A percentile compares a stretch with the other conserved stretches of the same genome.
phyloP scores from a whole-genome alignment of 257 asterid species.

The Solanum medicagineum region DNA sequence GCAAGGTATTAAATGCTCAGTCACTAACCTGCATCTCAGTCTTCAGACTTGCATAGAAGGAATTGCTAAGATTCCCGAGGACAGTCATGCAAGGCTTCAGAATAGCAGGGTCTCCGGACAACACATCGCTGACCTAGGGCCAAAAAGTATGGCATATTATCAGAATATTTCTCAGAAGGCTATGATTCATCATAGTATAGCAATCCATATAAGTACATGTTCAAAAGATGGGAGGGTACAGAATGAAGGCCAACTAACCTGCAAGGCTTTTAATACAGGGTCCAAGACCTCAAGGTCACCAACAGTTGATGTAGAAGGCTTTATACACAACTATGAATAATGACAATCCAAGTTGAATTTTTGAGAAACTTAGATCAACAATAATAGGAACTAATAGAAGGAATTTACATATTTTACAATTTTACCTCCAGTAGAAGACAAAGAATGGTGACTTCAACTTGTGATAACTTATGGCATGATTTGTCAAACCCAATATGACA shows the following conservation, averaged over 20 bases:
- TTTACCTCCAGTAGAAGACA: constrained; percentile 79
- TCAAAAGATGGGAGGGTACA: not conserved
- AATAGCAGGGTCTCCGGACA: constrained; percentile 35
- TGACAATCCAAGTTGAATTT: not conserved
- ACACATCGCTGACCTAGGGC: constrained; percentile 32
- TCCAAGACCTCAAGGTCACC: constrained; percentile 23
- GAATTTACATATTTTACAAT: not conserved
- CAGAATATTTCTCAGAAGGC: not conserved
- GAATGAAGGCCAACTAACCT: constrained; percentile 31
- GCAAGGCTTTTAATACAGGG: constrained; percentile 44
- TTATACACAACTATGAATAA: constrained; percentile 39
- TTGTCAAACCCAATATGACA: constrained; percentile 24
- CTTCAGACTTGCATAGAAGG: constrained; percentile 41
- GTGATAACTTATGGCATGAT: constrained; percentile 29
- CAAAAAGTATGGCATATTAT: not conserved
- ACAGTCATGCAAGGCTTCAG: constrained; percentile 63
- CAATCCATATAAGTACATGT: not conserved
- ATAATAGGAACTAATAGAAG: not conserved
- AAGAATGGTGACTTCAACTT: constrained; percentile 46
- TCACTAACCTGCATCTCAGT: constrained; percentile 55
- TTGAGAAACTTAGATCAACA: not conserved
- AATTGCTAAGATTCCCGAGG: constrained; percentile 54
- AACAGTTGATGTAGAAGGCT: constrained; percentile 23
- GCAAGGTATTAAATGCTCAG: not conserved
- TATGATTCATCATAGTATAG: not conserved